phyloP scores from a whole-genome alignment of 2,329 filamentous ascomycete species.

The Cytospora piceicola region DNA sequence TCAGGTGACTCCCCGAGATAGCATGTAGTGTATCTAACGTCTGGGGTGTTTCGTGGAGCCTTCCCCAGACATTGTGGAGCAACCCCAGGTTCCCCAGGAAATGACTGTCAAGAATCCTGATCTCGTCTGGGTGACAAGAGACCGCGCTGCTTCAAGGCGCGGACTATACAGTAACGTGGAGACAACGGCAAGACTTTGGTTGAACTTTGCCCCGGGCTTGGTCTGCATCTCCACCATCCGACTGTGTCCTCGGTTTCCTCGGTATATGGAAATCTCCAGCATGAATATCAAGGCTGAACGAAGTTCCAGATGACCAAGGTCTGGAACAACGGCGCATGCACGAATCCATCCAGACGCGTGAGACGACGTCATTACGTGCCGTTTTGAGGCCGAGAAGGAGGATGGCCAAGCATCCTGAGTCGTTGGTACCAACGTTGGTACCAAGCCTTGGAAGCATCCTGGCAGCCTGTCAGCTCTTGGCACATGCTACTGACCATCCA shows the following conservation, averaged over 20 bases:
- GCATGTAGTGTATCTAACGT: background rate
- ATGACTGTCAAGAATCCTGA: background rate
- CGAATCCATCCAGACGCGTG: constrained; percentile 7
- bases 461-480: constrained; percentile 20
- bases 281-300: background rate
- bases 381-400: constrained; percentile 6
- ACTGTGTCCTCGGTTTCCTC: background rate
- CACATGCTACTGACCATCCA: background rate
- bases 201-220: background rate
- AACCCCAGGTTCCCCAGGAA: background rate
- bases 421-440: constrained; percentile 12
- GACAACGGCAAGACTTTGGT: background rate
- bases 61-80: constrained; percentile 7
- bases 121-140: too few relatives aligned
- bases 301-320: background rate
- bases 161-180: background rate
- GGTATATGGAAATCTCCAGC: background rate
- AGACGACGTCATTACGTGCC: constrained; percentile 26
- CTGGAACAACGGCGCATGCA: background rate
- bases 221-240: background rate
- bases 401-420: constrained; percentile 18
- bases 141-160: background rate
- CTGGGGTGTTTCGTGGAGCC: background rate
- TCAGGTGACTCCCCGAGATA: background rate
- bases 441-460: constrained; percentile 3